phyloP scores from a whole-genome alignment of 1,284 basidiomycete species.

The Neolentinus lepideus region DNA sequence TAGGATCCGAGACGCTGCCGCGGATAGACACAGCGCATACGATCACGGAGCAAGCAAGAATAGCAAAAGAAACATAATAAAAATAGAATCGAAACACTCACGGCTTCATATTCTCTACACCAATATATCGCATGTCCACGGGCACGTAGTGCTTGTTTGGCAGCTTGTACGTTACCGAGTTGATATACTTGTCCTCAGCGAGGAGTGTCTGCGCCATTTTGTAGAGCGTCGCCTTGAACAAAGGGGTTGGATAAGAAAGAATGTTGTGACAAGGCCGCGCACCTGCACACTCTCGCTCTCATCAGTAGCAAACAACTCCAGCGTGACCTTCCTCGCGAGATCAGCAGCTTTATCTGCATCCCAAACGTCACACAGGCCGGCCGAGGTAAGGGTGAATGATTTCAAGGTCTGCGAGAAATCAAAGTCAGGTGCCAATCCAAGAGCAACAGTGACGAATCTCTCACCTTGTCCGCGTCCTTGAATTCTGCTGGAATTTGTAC shows the following conservation, averaged over 20 bases:
- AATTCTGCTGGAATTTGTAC: slow-evolving; percentile 31
- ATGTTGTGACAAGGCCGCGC: slow-evolving; percentile 13
- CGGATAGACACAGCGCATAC: too few relatives aligned
- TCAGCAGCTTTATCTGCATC: slow-evolving; percentile 38
- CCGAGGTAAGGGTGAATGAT: not conserved
- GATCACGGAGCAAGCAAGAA: slow-evolving; percentile 5
- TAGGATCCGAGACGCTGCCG: too few relatives aligned
- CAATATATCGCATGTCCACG: slow-evolving; percentile 66
- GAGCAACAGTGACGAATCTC: not conserved
- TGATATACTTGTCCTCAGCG: slow-evolving; percentile 54
- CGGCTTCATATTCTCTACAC: slow-evolving; percentile 45
- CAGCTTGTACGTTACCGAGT: slow-evolving; percentile 65
- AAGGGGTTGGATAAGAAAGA: not conserved
- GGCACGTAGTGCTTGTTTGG: slow-evolving; percentile 96
- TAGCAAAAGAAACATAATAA: slow-evolving; percentile 7
- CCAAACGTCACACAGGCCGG: slow-evolving; percentile 3
- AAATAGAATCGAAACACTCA: slow-evolving; percentile 18
- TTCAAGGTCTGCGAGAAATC: not conserved
- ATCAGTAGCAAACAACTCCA: slow-evolving; percentile 82
- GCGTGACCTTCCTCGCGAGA: slow-evolving; percentile 58
- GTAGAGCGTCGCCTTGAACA: slow-evolving; percentile 75
- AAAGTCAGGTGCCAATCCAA: not conserved
- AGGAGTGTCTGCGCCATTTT: slow-evolving; percentile 81
- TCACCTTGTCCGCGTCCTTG: slow-evolving; percentile 20
- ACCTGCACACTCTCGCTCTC: slow-evolving; percentile 92